Evolutionary conservation across 495 filamentous ascomycete genomes (phyloP).

Genomic region (Tuber aestivum): DNA sequence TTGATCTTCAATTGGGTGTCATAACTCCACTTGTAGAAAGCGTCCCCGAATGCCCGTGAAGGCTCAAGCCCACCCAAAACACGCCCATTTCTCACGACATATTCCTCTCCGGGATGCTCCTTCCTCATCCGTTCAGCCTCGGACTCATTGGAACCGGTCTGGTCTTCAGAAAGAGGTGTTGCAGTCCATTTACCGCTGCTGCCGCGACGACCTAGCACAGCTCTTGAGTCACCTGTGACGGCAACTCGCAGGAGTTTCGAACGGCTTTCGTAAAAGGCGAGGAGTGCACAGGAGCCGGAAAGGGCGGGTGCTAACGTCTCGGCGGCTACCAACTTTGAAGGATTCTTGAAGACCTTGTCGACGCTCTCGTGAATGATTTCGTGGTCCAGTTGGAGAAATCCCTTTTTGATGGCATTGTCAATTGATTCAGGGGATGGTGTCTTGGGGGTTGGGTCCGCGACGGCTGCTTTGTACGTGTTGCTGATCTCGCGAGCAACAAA

Average conservation of each 20-base stretch:
- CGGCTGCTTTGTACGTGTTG: conserved; percentile 72
- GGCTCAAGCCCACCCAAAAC: conserved; percentile 90
- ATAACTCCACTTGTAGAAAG: conserved; percentile 88
- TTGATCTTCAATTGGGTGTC: conserved; percentile 78
- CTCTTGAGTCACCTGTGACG: conserved; percentile 89
- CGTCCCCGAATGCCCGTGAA: conserved; percentile 89
- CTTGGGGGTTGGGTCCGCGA: conserved; percentile 55
- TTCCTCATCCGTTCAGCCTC: conserved; percentile 75
- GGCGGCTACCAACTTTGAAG: conserved; percentile 78
- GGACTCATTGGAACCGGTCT: conserved; percentile 77
- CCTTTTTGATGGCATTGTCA: conserved; percentile 85
- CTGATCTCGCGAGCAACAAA: conserved; percentile 95
- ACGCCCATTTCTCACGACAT: conserved; percentile 78
- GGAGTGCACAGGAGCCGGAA: conserved; percentile 89
- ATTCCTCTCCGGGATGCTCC: conserved; percentile 79
- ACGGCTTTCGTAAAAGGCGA: conserved; percentile 89
- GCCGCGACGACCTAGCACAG: conserved; percentile 77
- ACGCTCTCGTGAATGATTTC: conserved; percentile 90
- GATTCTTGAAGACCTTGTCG: conserved; percentile 76
- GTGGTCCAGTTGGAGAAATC: conserved; percentile 79
- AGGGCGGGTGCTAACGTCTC: conserved; percentile 87
- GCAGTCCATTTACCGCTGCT: conserved; percentile 86
- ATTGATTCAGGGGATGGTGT: conserved; percentile 68
- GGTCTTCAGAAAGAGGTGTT: conserved; percentile 79
- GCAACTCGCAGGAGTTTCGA: conserved; percentile 81